Base-by-base conservation (phyloP, 202 grass and related monocot genomes). In the Musa balbisiana region DNA sequence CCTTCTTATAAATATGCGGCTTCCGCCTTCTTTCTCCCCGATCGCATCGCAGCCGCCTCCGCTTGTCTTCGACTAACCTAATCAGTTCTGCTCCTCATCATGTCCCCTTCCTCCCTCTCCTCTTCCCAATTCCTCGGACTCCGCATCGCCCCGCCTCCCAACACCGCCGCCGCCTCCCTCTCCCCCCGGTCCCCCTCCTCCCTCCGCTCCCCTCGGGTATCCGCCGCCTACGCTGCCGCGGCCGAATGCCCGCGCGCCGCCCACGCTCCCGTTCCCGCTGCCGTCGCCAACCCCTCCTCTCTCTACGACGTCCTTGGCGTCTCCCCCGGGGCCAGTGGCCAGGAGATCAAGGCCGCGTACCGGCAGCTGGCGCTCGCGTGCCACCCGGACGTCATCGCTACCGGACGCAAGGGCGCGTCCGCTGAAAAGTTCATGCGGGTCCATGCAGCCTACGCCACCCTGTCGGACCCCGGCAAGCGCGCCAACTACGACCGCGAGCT, bases 381-480 rank as follows among this genome's bases (percentile, higher is more conserved):
- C 49, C 87, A 93, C 85, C 85, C 87, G 25, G 90, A 93, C 83
- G 80, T 83, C 27, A 21, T 21, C 59, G 59, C 59, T 8, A 62
- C 59, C 59, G 16, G 59, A 15, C 15, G 59, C 59, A 62, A 21
- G 19, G 2, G 72, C 27, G 15, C 80, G 11, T 56, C 84, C 19
- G 24, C 82, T 29, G 90, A 91, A 33, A 83, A 87, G 65, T 97
- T 97, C 86, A 83, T 93, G 65, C 84, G 86, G 8, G 77, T 97
- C 21, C 93, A 97, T 62, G 82, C 86, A 12, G 90, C 93, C 51
- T 97, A 97, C 76, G 73, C 74, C 76, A 93, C 86, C 52, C 84
- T 91, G 43, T 91, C 86, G 21, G 90, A 97, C 52, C 90, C 93
- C 66, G 67, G 67, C 76, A 86, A 87, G 82, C 90, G 90, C 81